Evolutionary conservation across 805 yeast species (phyloP).

Genomic region (Pichia eremophila): DNA sequence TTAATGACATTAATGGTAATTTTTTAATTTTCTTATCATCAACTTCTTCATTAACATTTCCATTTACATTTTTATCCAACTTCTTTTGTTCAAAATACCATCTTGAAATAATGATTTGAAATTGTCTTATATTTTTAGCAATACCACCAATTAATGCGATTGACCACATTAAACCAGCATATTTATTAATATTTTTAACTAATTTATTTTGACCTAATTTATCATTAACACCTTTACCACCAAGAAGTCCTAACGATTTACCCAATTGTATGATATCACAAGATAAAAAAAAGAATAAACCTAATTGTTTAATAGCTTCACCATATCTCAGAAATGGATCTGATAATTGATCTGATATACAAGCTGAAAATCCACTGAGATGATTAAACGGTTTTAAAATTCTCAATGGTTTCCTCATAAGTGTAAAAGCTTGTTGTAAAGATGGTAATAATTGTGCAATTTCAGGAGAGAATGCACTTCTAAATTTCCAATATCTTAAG

Average conservation of each 20-base stretch:
- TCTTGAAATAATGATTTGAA: slow-evolving; percentile 34
- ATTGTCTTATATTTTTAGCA: slow-evolving; percentile 46
- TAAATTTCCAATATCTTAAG: slow-evolving; percentile 28
- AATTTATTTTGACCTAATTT: slow-evolving; percentile 1
- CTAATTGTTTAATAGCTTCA: slow-evolving; percentile 46
- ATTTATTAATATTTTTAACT: slow-evolving; percentile 39
- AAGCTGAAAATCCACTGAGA: slow-evolving; percentile 55
- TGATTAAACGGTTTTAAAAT: slow-evolving; percentile 74
- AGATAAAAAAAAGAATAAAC: slow-evolving; percentile 53
- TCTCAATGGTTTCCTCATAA: slow-evolving; percentile 67
- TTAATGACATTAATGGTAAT: slow-evolving; percentile 32
- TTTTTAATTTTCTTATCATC: slow-evolving; percentile 10
- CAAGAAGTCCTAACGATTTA: slow-evolving; percentile 47
- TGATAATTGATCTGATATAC: slow-evolving; percentile 59
- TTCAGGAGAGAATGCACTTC: not conserved
- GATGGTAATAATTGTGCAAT: not conserved
- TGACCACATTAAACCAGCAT: slow-evolving; percentile 71
- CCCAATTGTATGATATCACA: slow-evolving; percentile 58
- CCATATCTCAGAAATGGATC: slow-evolving; percentile 48
- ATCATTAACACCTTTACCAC: slow-evolving; percentile 17
- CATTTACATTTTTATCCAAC: slow-evolving; percentile 1
- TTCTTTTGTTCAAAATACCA: slow-evolving; percentile 12
- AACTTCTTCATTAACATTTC: slow-evolving; percentile 2
- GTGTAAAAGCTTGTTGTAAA: slow-evolving; percentile 3
- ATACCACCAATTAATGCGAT: slow-evolving; percentile 58